Evolutionary conservation across 768 basidiomycete species (phyloP).

Genomic region (Lactifluus rugatus): DNA sequence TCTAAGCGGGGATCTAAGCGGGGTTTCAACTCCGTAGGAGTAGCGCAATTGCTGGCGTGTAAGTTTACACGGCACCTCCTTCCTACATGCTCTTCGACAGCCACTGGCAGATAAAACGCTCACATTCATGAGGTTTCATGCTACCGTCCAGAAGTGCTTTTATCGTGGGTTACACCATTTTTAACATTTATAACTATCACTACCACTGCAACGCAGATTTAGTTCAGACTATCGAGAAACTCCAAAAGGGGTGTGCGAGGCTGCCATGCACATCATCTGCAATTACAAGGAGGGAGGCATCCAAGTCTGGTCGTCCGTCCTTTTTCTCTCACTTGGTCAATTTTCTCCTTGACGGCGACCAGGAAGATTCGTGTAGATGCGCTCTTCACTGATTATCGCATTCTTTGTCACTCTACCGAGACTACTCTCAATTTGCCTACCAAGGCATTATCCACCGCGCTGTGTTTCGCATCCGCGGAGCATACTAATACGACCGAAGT

Average conservation of each 20-base stretch:
- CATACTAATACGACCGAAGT: slow-evolving; percentile 42
- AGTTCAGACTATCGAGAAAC: slow-evolving; percentile 71
- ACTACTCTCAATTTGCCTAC: slow-evolving; percentile 67
- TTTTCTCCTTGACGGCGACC: not conserved
- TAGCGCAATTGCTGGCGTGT: no score
- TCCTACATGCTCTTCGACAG: no score
- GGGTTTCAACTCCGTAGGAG: no score
- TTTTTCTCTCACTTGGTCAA: slow-evolving; percentile 23
- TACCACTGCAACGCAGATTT: slow-evolving; percentile 42
- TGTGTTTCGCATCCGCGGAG: slow-evolving; percentile 40
- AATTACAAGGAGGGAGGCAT: slow-evolving; percentile 75
- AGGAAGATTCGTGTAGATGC: slow-evolving; percentile 60
- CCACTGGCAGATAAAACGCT: no score
- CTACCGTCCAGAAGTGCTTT: slow-evolving; percentile 16
- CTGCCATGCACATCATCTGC: slow-evolving; percentile 75
- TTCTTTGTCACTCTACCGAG: slow-evolving; percentile 81
- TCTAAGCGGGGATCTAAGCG: no score
- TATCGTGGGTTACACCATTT: slow-evolving; percentile 7
- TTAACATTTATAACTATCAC: not conserved
- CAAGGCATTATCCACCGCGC: slow-evolving; percentile 64
- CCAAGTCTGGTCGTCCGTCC: slow-evolving; percentile 71
- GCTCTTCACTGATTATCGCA: slow-evolving; percentile 67
- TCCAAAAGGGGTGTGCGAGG: slow-evolving; percentile 72
- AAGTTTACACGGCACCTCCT: no score
- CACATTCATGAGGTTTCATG: slow-evolving; percentile 23